phyloP scores from a whole-genome alignment of 345 rosid genomes.

The Conringia planisiliqua region DNA sequence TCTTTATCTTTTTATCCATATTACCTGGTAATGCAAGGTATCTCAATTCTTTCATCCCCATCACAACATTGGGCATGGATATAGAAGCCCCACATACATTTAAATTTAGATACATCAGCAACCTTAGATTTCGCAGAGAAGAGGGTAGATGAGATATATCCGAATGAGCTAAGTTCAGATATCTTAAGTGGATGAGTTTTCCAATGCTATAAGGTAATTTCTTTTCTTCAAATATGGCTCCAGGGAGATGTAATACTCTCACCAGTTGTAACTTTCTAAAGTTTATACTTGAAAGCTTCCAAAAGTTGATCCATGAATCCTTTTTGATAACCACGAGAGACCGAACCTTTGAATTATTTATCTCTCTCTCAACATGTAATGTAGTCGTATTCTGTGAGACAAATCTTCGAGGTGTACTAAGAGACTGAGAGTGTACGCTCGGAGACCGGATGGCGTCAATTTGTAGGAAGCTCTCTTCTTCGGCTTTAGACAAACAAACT shows the following conservation, averaged over 20 bases:
- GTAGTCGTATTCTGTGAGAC: background rate
- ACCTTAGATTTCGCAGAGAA: background rate
- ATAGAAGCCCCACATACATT: background rate
- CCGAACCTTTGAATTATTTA: background rate
- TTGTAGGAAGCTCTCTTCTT: slow-evolving; percentile 20
- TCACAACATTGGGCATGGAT: background rate
- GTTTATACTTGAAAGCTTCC: background rate
- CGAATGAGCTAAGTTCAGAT: background rate
- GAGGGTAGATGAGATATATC: background rate
- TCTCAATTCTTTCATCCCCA: slow-evolving; percentile 13
- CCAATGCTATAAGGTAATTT: slow-evolving; percentile 26
- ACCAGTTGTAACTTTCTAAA: slow-evolving; percentile 14
- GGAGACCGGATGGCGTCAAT: background rate
- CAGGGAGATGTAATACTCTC: slow-evolving; percentile 31
- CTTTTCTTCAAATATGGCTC: background rate
- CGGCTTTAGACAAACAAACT: slow-evolving; percentile 6
- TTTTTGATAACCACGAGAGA: background rate
- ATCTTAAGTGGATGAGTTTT: slow-evolving; percentile 20
- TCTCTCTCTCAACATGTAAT: background rate
- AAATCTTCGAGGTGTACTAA: slow-evolving; percentile 27
- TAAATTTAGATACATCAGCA: slow-evolving; percentile 5
- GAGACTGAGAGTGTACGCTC: background rate
- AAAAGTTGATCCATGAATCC: accelerated
- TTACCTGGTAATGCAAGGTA: background rate
- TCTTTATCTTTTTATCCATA: background rate